phyloP scores from a whole-genome alignment of 1,139 yeast species.

The Taphrina flavorubra region DNA sequence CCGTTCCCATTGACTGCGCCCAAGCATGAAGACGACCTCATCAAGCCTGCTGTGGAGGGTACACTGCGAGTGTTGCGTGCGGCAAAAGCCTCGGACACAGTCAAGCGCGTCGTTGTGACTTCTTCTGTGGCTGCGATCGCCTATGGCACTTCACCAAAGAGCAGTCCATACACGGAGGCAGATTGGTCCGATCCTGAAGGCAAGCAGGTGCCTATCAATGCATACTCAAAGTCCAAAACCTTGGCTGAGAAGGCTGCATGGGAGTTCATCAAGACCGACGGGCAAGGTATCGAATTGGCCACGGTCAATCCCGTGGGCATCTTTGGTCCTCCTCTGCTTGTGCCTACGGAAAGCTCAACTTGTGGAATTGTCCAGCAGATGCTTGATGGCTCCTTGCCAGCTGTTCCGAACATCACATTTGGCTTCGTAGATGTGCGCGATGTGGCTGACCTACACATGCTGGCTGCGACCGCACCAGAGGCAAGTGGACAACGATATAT shows the following conservation, averaged over 20 bases:
- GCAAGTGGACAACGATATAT: constrained; percentile 9
- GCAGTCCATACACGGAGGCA: constrained; percentile 51
- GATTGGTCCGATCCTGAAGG: constrained; percentile 54
- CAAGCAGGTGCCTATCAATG: constrained; percentile 50
- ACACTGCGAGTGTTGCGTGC: constrained; percentile 57
- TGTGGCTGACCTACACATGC: constrained; percentile 1
- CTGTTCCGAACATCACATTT: constrained; percentile 9
- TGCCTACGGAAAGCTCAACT: constrained; percentile 15
- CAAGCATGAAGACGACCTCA: constrained; percentile 54
- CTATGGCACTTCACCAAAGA: constrained; percentile 46
- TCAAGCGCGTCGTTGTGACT: constrained; percentile 61
- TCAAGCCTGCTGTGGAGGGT: constrained; percentile 62
- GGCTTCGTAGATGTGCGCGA: constrained; percentile 22
- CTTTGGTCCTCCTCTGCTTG: constrained; percentile 56
- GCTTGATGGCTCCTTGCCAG: constrained; percentile 15
- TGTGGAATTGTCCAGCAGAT: constrained; percentile 14
- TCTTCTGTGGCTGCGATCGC: constrained; percentile 61
- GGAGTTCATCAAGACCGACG: constrained; percentile 55
- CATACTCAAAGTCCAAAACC: constrained; percentile 57
- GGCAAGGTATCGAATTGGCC: constrained; percentile 55
- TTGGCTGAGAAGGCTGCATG: constrained; percentile 61
- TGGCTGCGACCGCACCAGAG: constrained; percentile 6
- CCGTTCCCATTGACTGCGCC: constrained; percentile 57
- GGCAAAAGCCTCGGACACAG: constrained; percentile 57
- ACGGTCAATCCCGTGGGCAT: constrained; percentile 59